Evolutionary conservation across 106 monocot species (phyloP), one percentile per base, ranked within the genome.

Genomic region (Triglochin maritima): DNA sequence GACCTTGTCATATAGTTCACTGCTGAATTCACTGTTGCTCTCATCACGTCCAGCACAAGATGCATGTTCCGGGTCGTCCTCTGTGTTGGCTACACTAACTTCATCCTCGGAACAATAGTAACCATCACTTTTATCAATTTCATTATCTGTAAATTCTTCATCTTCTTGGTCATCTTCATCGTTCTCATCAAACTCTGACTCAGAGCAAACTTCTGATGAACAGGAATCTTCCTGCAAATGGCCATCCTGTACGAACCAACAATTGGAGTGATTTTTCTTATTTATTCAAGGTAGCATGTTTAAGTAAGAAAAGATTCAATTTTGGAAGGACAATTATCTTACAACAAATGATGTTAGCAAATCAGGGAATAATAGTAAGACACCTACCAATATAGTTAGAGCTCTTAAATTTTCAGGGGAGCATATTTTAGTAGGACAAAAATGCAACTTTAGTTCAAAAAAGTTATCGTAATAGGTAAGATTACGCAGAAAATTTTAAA

Each of bases 191-290:
- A 11, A 50, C 42, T 66, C 66, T 60, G 75, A 67, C n/a, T 59
- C 75, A 62, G 75, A 51, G 62, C 61, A 75, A 75, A 68, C 50
- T 56, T 56, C 76, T 53, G 76, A 70, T 17, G 76, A 69, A 56
- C 46, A 63, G 46, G 64, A 64, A 57, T 46, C 57, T 53, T 63
- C 62, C 54, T 76, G 63, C 57, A 63, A 29, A 69, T 60, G 4
- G 7, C 61, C 71, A 71, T 60, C 71, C 60, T 71, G 50, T n/a
- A 61, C 6, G 59, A 29, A 29, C 29, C 29, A 29, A 29, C 29
- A 29, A 29, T 29, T 29, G 29, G 29, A 29, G 1, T 29, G 29
- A 29, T 29, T 29, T 29, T 29, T 29, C 0, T 29, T 29, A 29
- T 29, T 29, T 29, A 29, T 29, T 29, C 29, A 29, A 0, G 29